Conservation (phyloP, 164 flowering plant genomes). For the Taxillus chinensis region DNA sequence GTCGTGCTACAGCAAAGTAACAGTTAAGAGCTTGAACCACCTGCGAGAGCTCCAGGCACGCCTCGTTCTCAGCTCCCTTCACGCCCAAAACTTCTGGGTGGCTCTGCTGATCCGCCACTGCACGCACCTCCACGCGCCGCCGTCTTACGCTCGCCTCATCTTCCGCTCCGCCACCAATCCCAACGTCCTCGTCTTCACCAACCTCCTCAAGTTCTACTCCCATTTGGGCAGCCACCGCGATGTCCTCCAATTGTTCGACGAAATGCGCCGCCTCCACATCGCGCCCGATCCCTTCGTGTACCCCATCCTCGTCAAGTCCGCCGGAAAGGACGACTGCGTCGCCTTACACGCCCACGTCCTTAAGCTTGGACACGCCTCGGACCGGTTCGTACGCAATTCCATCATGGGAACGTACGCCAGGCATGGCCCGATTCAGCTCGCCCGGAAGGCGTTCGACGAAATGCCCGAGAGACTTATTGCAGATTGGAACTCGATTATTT, state of each 20-base stretch:
- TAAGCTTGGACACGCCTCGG: conserved; percentile 28
- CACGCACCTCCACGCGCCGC: conserved; percentile 37
- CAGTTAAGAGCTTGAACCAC: background rate
- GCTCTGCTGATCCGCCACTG: conserved; percentile 30
- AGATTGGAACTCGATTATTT: conserved; percentile 65
- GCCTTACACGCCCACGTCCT: conserved; percentile 25
- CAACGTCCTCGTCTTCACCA: conserved; percentile 20
- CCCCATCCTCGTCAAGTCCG: conserved; percentile 27
- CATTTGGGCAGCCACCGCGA: conserved; percentile 16
- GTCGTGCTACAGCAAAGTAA: background rate
- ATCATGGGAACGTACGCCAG: conserved; percentile 39
- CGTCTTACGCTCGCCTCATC: conserved; percentile 23
- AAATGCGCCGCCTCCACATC: conserved; percentile 16
- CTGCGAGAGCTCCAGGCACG: conserved; percentile 1
- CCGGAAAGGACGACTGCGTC: conserved; percentile 16
- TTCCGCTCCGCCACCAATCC: conserved; percentile 21
- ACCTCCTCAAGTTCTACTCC: conserved; percentile 28
- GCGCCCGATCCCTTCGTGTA: conserved; percentile 24
- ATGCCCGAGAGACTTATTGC: conserved; percentile 34
- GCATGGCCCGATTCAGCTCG: conserved; percentile 26
- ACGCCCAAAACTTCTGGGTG: conserved; percentile 1
- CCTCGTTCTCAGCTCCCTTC: background rate
- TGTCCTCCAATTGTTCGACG: conserved; percentile 20
- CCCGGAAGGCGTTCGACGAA: conserved; percentile 52
- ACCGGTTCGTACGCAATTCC: conserved; percentile 37